Evolutionary conservation across 1,284 basidiomycete genomes (phyloP).

Genomic region (Neotropicomus parvogracilis): DNA sequence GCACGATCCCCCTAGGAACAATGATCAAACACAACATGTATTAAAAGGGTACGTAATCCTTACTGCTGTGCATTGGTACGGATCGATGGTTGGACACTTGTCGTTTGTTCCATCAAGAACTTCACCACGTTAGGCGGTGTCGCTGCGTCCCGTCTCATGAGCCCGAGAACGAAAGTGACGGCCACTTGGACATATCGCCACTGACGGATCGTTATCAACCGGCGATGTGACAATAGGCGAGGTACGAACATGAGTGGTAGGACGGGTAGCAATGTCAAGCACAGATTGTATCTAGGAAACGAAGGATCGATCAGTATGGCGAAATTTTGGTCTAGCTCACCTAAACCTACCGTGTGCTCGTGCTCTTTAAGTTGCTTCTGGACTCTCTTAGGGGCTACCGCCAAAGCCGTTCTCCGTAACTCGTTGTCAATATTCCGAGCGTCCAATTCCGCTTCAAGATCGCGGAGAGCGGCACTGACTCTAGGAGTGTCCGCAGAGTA

Average conservation of each 20-base stretch:
- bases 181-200: slow-evolving; percentile 90
- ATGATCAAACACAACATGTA: slow-evolving; percentile 10
- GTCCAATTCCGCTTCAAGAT: slow-evolving; percentile 50
- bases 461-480: slow-evolving; percentile 44
- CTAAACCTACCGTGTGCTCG: slow-evolving; percentile 42
- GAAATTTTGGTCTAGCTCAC: neutral
- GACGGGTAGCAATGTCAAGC: slow-evolving; percentile 61
- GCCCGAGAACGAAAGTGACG: slow-evolving; percentile 64
- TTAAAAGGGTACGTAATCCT: slow-evolving; percentile 24
- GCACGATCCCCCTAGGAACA: slow-evolving; percentile 61
- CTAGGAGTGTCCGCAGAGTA: slow-evolving; percentile 48
- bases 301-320: slow-evolving; percentile 9
- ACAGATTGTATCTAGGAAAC: slow-evolving; percentile 54
- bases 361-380: slow-evolving; percentile 46
- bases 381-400: slow-evolving; percentile 41
- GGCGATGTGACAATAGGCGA: neutral
- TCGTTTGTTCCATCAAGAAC: slow-evolving; percentile 67
- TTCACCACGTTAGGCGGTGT: slow-evolving; percentile 61
- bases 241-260: slow-evolving; percentile 66
- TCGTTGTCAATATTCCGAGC: slow-evolving; percentile 38
- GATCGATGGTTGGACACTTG: slow-evolving; percentile 81
- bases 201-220: slow-evolving; percentile 37
- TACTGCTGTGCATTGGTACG: slow-evolving; percentile 70
- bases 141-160: slow-evolving; percentile 75
- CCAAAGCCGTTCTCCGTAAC: slow-evolving; percentile 43